Evolutionary conservation across 2,329 filamentous ascomycete genomes (phyloP).

Genomic region (Ophiostoma angusticollis): DNA sequence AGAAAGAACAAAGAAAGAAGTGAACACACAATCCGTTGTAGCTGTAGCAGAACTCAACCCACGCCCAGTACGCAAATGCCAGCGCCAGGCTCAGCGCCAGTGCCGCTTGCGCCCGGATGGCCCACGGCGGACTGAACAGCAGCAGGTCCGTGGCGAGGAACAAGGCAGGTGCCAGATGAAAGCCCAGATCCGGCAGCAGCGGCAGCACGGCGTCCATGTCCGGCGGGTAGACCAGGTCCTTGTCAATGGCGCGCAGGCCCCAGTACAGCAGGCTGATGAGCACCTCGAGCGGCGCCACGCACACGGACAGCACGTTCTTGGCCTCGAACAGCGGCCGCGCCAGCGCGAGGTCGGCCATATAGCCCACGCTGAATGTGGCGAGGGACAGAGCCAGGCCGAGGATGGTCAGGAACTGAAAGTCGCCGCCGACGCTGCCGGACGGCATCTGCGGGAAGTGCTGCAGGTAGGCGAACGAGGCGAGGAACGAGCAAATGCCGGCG

Average conservation of each 20-base stretch:
- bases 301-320: constrained; percentile 56
- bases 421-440: constrained; percentile 49
- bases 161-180: constrained; percentile 53
- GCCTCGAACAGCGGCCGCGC: constrained; percentile 44
- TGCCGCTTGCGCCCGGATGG: constrained; percentile 45
- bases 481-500: constrained; percentile 38
- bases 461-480: constrained; percentile 40
- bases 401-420: constrained; percentile 63
- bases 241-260: constrained; percentile 48
- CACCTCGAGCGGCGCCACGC: constrained; percentile 56
- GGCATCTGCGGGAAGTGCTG: constrained; percentile 36
- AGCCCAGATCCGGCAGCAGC: constrained; percentile 43
- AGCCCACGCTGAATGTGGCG: constrained; percentile 46
- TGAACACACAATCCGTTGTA: constrained; percentile 49
- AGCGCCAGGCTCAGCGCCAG: constrained; percentile 44
- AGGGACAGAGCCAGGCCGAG: constrained; percentile 52
- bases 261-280: constrained; percentile 63
- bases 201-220: constrained; percentile 44
- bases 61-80: constrained; percentile 60
- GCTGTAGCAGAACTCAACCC: constrained; percentile 60
- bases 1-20: background rate
- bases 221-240: constrained; percentile 37
- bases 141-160: constrained; percentile 53
- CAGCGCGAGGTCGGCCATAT: constrained; percentile 51
- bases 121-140: constrained; percentile 61